phyloP scores from a whole-genome alignment of 129 eudicot species.

The Tanacetum coccineum region DNA sequence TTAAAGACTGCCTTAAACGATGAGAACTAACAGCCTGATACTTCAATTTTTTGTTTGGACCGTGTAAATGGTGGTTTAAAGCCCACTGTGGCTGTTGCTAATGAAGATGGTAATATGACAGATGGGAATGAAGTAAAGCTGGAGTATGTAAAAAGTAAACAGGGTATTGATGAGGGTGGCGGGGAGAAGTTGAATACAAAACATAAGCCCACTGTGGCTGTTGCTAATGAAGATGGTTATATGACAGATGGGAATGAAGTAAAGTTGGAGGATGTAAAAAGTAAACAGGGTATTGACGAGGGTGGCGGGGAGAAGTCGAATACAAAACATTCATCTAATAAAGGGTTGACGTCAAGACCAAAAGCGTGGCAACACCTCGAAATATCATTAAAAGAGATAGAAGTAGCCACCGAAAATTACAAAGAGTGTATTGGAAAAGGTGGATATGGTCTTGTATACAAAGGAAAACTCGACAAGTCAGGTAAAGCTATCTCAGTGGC shows the following conservation, averaged over 20 bases:
- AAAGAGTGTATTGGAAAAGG: no score
- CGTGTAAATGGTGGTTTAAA: slow-evolving; percentile 32
- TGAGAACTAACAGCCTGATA: slow-evolving; percentile 33
- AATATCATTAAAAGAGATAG: no score
- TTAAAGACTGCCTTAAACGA: slow-evolving; percentile 59
- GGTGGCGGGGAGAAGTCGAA: neutral
- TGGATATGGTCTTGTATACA: no score
- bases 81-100: slow-evolving; percentile 26
- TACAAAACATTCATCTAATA: no score
- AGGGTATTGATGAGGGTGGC: neutral
- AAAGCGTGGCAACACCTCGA: no score
- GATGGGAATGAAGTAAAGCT: slow-evolving; percentile 37
- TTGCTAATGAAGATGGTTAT: slow-evolving; percentile 28
- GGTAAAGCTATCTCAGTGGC: no score
- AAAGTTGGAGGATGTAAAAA: slow-evolving; percentile 29
- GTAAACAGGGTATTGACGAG: neutral
- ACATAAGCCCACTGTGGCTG: slow-evolving; percentile 12
- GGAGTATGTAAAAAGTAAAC: slow-evolving; percentile 2
- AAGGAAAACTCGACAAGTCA: no score
- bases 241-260: slow-evolving; percentile 46
- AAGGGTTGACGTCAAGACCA: no score
- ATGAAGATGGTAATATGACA: slow-evolving; percentile 45
- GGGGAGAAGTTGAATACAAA: no score
- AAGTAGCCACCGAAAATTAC: no score
- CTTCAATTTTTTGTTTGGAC: slow-evolving; percentile 28